These are phyloP conservation scores for Murraya koenigii DNA, from an alignment of 345 rosid genomes.

Conservation along the genomic window DNA sequence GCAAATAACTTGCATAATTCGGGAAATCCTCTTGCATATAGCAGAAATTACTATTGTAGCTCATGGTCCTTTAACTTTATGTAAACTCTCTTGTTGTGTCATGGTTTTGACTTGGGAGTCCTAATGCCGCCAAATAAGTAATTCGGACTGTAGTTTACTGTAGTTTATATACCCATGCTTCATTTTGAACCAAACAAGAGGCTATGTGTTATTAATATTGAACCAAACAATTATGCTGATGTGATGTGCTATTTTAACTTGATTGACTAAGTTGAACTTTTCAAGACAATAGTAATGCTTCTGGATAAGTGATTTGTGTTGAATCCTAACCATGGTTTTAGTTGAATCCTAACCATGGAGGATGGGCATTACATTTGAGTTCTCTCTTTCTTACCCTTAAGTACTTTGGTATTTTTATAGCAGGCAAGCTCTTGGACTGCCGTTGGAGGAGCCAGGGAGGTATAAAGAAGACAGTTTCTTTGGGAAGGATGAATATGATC, in stretches of 20 bases:
- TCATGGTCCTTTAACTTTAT: neutral
- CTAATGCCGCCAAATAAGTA: neutral
- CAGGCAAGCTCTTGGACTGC: constrained; percentile 83
- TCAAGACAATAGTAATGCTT: neutral
- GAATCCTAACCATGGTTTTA: neutral
- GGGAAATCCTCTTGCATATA: neutral
- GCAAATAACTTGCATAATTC: neutral
- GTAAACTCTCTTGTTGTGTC: neutral
- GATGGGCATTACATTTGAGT: neutral
- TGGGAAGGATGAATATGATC: constrained; percentile 88
- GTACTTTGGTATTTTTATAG: constrained; percentile 32
- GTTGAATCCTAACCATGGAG: neutral
- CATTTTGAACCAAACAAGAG: too few species aligned
- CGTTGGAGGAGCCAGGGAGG: constrained; percentile 92
- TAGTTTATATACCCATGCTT: neutral
- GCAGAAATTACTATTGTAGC: neutral
- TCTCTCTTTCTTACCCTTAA: neutral
- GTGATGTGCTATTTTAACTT: neutral
- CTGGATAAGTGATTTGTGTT: neutral
- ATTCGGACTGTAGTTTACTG: neutral
- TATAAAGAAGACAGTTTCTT: constrained; percentile 75
- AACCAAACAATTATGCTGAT: neutral
- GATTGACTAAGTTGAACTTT: neutral
- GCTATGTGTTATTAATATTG: neutral
- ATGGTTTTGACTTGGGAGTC: neutral